Evolutionary conservation across 805 yeast genomes (phyloP), one percentile per base, ranked within the genome.

Genomic region (Pichia phayaonensis): DNA sequence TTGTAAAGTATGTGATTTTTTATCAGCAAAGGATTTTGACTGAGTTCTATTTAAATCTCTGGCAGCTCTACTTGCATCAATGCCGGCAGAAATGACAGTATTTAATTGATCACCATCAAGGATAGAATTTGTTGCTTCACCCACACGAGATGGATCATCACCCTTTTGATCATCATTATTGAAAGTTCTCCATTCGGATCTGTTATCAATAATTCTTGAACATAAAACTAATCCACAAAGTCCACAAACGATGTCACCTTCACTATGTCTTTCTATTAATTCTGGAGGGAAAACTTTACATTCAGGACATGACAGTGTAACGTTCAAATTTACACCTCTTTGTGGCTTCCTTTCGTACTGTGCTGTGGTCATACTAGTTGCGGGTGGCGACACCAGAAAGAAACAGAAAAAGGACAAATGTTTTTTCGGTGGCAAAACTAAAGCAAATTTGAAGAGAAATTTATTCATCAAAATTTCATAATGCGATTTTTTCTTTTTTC

Each of bases 101-200:
- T 95, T 88, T 50, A 92, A 80, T 67, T 90, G 95, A 59, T 86
- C 92, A 21, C 95, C 86, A 62, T 90, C 97, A 58, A 94, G 75
- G 49, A 90, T 72, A 11, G 97, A 97, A 64, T 90, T 90, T 18
- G 90, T 83, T 6, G 97, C 97, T 64, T 90, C 97, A 68, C 99
- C 99, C 56, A 92, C 99, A 86, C 99, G 98, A 57, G 94, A 84
- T 5, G 99, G 99, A 66, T 92, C 99, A 67, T 90, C 97, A 60
- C 95, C 96, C 59, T 92, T 94, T 67, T 92, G 98, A 67, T 92
- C 99, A 66, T 92, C 99, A 64, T 94, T 94, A 53, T 95, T 84
- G 67, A 92, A 92, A 2, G 99, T 94, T 73, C 99, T 86, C 99
- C 99, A 92, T 73, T 92, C 99, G 1, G 97, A 88, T 58, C 98